Evolutionary conservation across 306 rosid species (phyloP).

Genomic region (Corylus heterophylla): DNA sequence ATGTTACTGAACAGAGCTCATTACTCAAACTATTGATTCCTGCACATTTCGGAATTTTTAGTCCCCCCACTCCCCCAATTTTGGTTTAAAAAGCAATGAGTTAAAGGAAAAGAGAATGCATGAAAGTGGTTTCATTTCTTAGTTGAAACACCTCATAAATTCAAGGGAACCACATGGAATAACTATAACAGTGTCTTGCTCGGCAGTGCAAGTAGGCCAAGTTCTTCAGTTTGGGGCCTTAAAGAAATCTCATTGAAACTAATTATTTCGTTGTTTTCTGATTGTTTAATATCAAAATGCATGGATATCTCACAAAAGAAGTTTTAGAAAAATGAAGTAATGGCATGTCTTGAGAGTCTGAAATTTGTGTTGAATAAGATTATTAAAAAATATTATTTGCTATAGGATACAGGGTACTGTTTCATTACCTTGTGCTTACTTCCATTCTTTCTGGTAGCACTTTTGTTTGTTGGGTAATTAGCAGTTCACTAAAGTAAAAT

Average conservation of each 20-base stretch:
- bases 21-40: neutral
- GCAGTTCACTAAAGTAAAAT: neutral
- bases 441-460: neutral
- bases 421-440: conserved; percentile 1
- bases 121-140: neutral
- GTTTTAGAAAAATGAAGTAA: neutral
- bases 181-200: neutral
- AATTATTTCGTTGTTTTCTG: neutral
- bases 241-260: neutral
- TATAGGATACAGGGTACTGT: neutral
- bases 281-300: neutral
- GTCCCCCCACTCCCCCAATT: neutral
- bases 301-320: neutral
- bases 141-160: neutral
- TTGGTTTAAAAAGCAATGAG: neutral
- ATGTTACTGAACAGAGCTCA: neutral
- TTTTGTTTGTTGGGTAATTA: neutral
- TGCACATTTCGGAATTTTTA: neutral
- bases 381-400: neutral
- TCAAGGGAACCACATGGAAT: neutral
- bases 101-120: neutral
- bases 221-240: neutral
- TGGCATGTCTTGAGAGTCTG: neutral
- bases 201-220: neutral
- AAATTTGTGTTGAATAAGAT: neutral